Percentiles rank a stretch among this genome's conserved stretches.
Evolutionary conservation across 1,284 basidiomycete genomes (phyloP).

Genomic region (Apiotrichum mycotoxinovorans): DNA sequence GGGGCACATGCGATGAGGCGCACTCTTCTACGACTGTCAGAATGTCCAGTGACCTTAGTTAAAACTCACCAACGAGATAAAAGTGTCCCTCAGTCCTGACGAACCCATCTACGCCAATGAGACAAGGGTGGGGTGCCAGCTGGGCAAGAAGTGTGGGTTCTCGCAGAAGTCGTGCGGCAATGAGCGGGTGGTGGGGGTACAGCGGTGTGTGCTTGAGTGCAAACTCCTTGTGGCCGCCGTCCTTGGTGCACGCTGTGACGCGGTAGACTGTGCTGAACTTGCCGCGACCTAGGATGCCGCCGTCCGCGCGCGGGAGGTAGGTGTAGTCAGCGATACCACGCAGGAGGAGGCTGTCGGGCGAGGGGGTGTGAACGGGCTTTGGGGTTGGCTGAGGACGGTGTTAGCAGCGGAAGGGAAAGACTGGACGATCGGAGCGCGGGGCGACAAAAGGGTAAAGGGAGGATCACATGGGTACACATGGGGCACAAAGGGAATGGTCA

Average conservation of each 20-base stretch:
- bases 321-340: conserved; percentile 51
- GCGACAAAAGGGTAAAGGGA: neutral
- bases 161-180: conserved; percentile 55
- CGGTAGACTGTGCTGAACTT: conserved; percentile 54
- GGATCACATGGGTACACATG: too few relatives aligned
- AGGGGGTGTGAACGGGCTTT: conserved; percentile 17
- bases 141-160: conserved; percentile 57
- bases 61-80: conserved; percentile 54
- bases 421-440: neutral
- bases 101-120: conserved; percentile 56
- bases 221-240: conserved; percentile 36
- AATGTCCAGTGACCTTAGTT: neutral
- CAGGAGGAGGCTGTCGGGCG: conserved; percentile 45
- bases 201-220: conserved; percentile 59
- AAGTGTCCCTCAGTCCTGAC: conserved; percentile 57
- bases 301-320: conserved; percentile 31
- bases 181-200: conserved; percentile 58
- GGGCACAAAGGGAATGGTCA: too few relatives aligned
- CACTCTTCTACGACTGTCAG: conserved; percentile 35
- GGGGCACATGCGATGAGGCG: conserved; percentile 30
- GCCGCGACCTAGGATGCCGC: conserved; percentile 51
- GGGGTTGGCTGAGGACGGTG: conserved; percentile 18
- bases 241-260: conserved; percentile 15
- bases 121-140: conserved; percentile 56
- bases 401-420: conserved; percentile 2